Percentiles rank a stretch among this genome's conserved stretches.
Evolutionary conservation across 2,329 filamentous ascomycete genomes (phyloP).

Genomic region (Neonectria ditissima): DNA sequence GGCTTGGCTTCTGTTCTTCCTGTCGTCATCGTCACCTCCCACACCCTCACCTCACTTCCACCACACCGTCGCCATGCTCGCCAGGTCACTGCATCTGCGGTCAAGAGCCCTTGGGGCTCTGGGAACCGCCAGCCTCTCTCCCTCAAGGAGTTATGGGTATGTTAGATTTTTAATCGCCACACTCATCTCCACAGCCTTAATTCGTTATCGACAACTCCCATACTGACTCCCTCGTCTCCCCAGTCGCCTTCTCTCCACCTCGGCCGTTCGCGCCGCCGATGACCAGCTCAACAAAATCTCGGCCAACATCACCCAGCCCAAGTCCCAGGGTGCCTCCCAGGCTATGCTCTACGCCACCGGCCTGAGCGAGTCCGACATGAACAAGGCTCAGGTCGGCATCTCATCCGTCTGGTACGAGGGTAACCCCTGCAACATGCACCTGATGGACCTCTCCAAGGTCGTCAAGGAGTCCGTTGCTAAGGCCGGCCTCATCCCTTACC

Average conservation of each 20-base stretch:
- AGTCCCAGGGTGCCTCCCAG: constrained; percentile 97
- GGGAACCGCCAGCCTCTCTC: constrained; percentile 28
- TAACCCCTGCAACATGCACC: constrained; percentile 99
- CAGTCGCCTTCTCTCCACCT: constrained; percentile 65
- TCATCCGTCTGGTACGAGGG: constrained; percentile 98
- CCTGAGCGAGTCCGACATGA: constrained; percentile 85
- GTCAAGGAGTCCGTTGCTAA: constrained; percentile 72
- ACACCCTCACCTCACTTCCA: constrained; percentile 4
- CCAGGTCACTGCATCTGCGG: constrained; percentile 44
- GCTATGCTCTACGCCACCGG: constrained; percentile 99
- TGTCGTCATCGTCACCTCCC: constrained; percentile 16
- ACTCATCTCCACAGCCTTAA: neutral
- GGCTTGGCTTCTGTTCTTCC: constrained; percentile 5
- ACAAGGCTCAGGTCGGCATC: constrained; percentile 97
- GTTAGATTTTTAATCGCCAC: constrained; percentile 19
- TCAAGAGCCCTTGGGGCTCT: constrained; percentile 46
- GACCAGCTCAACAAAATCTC: constrained; percentile 86
- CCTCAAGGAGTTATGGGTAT: constrained; percentile 44
- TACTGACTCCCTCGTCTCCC: constrained; percentile 19
- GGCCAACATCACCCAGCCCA: constrained; percentile 89
- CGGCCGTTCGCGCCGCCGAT: constrained; percentile 59
- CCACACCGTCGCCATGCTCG: constrained; percentile 43
- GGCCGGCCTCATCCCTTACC: constrained; percentile 88
- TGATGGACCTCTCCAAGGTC: constrained; percentile 86
- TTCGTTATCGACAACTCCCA: neutral